A percentile compares a stretch with the other conserved stretches of the same genome.
Conservation (phyloP, 2,329 filamentous ascomycete genomes). For the Pseudophaeomoniella oleicola region DNA sequence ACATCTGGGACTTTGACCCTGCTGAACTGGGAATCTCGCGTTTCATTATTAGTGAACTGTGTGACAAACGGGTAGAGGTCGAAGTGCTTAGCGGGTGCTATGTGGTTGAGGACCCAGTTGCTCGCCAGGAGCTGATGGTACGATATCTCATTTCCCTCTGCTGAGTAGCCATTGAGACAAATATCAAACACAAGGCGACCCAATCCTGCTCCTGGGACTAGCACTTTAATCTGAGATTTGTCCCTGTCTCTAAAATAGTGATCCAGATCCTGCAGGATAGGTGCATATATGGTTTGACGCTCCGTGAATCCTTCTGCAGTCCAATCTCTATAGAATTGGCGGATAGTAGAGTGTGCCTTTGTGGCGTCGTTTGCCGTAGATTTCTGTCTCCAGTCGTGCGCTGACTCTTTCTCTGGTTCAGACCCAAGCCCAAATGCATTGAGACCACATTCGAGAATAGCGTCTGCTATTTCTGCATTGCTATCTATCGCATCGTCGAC, state of each 20-base stretch:
- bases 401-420: constrained; percentile 22
- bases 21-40: constrained; percentile 59
- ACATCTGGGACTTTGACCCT: constrained; percentile 67
- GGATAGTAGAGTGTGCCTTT: constrained; percentile 81
- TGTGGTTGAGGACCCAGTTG: constrained; percentile 40
- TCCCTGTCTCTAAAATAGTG: constrained; percentile 11
- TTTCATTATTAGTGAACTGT: constrained; percentile 72
- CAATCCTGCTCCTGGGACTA: constrained; percentile 81
- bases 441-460: constrained; percentile 58
- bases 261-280: constrained; percentile 53
- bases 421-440: constrained; percentile 47
- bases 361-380: constrained; percentile 66
- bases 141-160: constrained; percentile 89
- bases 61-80: constrained; percentile 74
- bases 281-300: constrained; percentile 61
- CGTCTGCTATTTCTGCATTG: constrained; percentile 70
- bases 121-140: constrained; percentile 92
- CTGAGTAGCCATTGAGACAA: constrained; percentile 53
- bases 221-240: constrained; percentile 41
- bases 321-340: constrained; percentile 95
- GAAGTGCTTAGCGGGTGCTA: constrained; percentile 45
- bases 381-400: constrained; percentile 50
- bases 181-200: constrained; percentile 83
- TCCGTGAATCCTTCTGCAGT: constrained; percentile 61
- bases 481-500: constrained; percentile 79